phyloP scores from a whole-genome alignment of 1,139 yeast species.

The Zygotorulaspora mrakii region DNA sequence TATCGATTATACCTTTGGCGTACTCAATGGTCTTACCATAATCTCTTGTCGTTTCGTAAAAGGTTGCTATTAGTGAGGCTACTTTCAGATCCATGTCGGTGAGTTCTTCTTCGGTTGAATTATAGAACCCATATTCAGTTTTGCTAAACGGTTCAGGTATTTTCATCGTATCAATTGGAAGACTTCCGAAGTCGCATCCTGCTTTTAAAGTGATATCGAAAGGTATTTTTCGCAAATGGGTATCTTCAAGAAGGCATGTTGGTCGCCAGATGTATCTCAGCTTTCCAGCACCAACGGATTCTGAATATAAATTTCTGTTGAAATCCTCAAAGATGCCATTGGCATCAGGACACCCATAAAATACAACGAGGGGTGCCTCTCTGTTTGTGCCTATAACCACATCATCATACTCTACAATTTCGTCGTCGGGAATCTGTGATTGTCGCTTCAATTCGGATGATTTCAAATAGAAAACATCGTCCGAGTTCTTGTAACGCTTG shows the following conservation, averaged over 20 bases:
- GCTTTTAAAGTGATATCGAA: constrained; percentile 18
- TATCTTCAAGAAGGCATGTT: constrained; percentile 32
- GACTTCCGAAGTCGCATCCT: constrained; percentile 10
- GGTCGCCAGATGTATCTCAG: constrained; percentile 75
- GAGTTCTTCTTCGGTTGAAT: constrained; percentile 34
- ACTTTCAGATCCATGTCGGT: constrained; percentile 46
- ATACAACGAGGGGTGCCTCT: constrained; percentile 39
- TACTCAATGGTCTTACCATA: constrained; percentile 36
- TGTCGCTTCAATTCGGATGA: constrained; percentile 30
- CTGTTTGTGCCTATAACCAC: constrained; percentile 26
- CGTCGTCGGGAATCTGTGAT: constrained; percentile 18
- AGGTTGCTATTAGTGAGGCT: constrained; percentile 43
- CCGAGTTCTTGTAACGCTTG: constrained; percentile 24
- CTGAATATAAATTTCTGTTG: constrained; percentile 55
- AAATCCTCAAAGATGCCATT: constrained; percentile 50
- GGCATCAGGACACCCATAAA: constrained; percentile 51
- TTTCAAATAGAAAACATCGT: constrained; percentile 34
- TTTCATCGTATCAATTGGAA: constrained; percentile 5
- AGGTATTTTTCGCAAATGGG: constrained; percentile 13
- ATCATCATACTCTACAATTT: constrained; percentile 17
- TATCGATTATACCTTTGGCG: constrained; percentile 42
- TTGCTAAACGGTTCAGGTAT: constrained; percentile 20
- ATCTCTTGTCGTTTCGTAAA: constrained; percentile 30
- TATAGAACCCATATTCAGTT: constrained; percentile 6
- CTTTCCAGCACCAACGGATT: constrained; percentile 57